Base-by-base conservation (phyloP, 1,284 basidiomycete species). In the Malassezia sympodialis region DNA sequence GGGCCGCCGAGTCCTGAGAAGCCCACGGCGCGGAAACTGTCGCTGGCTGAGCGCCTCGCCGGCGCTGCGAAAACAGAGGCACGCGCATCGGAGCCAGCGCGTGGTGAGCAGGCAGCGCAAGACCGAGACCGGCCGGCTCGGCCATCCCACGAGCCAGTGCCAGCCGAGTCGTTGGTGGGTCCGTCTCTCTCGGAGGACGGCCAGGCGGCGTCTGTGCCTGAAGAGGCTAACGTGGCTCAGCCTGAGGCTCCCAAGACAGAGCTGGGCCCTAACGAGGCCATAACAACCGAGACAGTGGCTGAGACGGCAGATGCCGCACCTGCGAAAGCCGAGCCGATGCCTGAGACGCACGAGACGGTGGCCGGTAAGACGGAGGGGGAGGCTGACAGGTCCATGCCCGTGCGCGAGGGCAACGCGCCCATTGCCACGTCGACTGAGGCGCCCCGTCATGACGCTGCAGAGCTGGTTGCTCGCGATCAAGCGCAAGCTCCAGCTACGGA, bases 41-140 rank as follows among this genome's bases (percentile, higher is more conserved):
- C 46, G 24, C 34, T 49, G 35, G 46, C 46, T 5, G 46, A 49
- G 19, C 27, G 46, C 19, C 27, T 49, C 10, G 49, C 49, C 1
- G 26, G 15, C 8, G 39, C 39, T 4, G 24, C 49, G 6, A 50
- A 50, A 31, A 15, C 37, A 27, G 35, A 41, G 26, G 28, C 37
- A 7, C 30, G 34, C 14, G 28, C 31, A n/a, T 19, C 24, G 14
- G 46, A 23, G 32, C n/a, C 30, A 6, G 21, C 12, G 11, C 21
- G 15, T 44, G 42, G 3, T 6, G 30, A 46, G 27, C 11, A 4
- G 4, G 2, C 11, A 17, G 19, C 3, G 41, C 15, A 24, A 2
- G 12, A n/a, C 5, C 17, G 27, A 26, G 12, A 4, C 8, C 11
- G 11, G 27, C n/a, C 24, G 41, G n/a, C 15, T 4, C n/a, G 15